Percentiles rank a stretch among this genome's conserved stretches.
These are phyloP conservation scores for Rhodotorula taiwanensis DNA, from an alignment of 768 basidiomycete species.

Conservation along the genomic window DNA sequence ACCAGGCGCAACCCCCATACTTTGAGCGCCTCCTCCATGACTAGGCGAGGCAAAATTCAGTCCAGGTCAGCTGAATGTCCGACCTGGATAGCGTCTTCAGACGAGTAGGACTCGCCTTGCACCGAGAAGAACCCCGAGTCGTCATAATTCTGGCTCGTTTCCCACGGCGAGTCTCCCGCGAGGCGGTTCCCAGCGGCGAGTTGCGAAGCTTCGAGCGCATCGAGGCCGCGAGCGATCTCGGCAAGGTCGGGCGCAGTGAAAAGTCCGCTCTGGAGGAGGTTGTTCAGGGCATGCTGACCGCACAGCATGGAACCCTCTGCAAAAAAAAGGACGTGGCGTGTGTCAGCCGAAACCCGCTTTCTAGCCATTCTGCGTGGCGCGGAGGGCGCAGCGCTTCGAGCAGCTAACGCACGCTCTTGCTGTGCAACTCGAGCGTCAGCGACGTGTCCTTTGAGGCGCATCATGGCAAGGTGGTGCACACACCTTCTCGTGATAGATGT, in stretches of 20 bases:
- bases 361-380: too few species aligned
- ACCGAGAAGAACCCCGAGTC: constrained; percentile 39
- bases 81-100: background rate
- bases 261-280: constrained; percentile 36
- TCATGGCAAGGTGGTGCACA: background rate
- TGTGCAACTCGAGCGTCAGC: background rate
- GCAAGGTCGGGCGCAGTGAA: constrained; percentile 37
- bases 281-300: constrained; percentile 40
- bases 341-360: too few species aligned
- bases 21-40: constrained; percentile 39
- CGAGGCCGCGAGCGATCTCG: constrained; percentile 37
- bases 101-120: constrained; percentile 6
- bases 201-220: constrained; percentile 34
- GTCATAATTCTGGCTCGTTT: constrained; percentile 33
- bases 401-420: constrained; percentile 24
- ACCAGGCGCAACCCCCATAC: constrained; percentile 33
- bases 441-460: accelerated
- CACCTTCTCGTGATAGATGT: constrained; percentile 33
- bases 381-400: background rate
- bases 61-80: background rate
- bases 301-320: constrained; percentile 34
- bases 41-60: background rate
- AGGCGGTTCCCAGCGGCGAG: constrained; percentile 18
- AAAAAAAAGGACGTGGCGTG: background rate
- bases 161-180: constrained; percentile 3